phyloP scores from a whole-genome alignment of 2,329 filamentous ascomycete species.

The Hypoxylon sp. region DNA sequence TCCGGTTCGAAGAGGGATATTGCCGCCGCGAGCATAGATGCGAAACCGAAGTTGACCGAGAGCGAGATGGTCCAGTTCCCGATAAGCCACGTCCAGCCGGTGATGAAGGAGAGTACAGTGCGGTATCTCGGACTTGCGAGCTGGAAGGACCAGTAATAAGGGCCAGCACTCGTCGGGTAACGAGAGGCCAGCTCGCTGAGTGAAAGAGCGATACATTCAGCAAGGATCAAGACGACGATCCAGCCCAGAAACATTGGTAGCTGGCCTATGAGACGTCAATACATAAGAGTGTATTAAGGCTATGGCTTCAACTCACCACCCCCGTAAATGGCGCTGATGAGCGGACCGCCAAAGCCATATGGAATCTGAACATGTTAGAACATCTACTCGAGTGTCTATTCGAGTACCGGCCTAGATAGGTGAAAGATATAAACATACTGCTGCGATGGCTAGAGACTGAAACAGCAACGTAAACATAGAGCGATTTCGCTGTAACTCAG shows the following conservation, averaged over 20 bases:
- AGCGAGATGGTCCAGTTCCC: conserved; percentile 62
- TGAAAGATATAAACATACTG: conserved; percentile 43
- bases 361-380: conserved; percentile 52
- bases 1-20: conserved; percentile 62
- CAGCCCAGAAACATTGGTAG: conserved; percentile 65
- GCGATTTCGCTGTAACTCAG: conserved; percentile 64
- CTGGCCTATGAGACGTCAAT: conserved; percentile 49
- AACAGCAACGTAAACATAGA: conserved; percentile 68
- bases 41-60: conserved; percentile 64
- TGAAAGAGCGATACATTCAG: conserved; percentile 60
- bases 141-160: conserved; percentile 63
- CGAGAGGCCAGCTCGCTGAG: conserved; percentile 59
- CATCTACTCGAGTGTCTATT: not conserved
- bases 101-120: conserved; percentile 58
- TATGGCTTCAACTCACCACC: conserved; percentile 42
- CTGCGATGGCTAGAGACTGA: conserved; percentile 67
- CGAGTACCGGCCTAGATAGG: too few relatives aligned
- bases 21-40: conserved; percentile 60
- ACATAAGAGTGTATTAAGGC: not conserved
- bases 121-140: conserved; percentile 52
- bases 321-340: conserved; percentile 50
- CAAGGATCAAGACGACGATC: conserved; percentile 61
- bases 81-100: conserved; percentile 61
- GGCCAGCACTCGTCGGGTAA: conserved; percentile 60
- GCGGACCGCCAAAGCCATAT: conserved; percentile 55